phyloP scores from a whole-genome alignment of 2,329 filamentous ascomycete genomes.

The Microdochium paspali region DNA sequence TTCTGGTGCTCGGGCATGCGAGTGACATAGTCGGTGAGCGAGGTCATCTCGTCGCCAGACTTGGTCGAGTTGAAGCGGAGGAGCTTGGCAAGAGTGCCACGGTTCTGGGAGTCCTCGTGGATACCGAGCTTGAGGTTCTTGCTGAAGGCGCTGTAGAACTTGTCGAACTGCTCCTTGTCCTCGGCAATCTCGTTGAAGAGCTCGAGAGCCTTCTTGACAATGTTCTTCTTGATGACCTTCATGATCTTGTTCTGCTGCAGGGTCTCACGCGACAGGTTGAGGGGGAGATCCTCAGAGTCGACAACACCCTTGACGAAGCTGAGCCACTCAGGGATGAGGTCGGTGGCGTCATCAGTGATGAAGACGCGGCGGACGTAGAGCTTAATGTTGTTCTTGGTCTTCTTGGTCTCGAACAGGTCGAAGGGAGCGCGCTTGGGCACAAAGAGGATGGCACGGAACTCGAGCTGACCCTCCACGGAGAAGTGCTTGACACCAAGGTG shows the following conservation, averaged over 20 bases:
- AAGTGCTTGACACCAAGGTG: slow-evolving; percentile 99
- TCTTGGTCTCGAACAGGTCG: slow-evolving; percentile 99
- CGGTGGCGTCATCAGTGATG: slow-evolving; percentile 98
- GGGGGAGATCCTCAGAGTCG: slow-evolving; percentile 97
- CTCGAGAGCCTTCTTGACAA: slow-evolving; percentile 99
- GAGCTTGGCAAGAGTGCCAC: slow-evolving; percentile 85
- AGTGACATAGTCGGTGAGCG: slow-evolving; percentile 93
- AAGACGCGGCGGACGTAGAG: slow-evolving; percentile 99
- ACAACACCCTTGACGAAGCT: slow-evolving; percentile 99
- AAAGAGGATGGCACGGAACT: slow-evolving; percentile 99
- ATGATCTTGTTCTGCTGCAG: slow-evolving; percentile 99
- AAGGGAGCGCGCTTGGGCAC: slow-evolving; percentile 99
- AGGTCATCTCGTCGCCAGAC: slow-evolving; percentile 92
- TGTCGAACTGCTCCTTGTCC: slow-evolving; percentile 99
- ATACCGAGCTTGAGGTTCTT: slow-evolving; percentile 99
- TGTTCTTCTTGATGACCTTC: slow-evolving; percentile 99
- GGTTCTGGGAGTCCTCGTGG: slow-evolving; percentile 99
- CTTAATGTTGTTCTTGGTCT: slow-evolving; percentile 99
- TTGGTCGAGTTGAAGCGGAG: slow-evolving; percentile 99
- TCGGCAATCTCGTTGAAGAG: slow-evolving; percentile 98
- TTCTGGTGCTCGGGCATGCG: slow-evolving; percentile 99
- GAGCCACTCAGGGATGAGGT: slow-evolving; percentile 98
- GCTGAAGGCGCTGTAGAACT: slow-evolving; percentile 99
- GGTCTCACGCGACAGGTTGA: slow-evolving; percentile 99
- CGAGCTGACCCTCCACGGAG: slow-evolving; percentile 99